Conservation (phyloP, 805 yeast species). For the Lipomyces spencermartinsiae region DNA sequence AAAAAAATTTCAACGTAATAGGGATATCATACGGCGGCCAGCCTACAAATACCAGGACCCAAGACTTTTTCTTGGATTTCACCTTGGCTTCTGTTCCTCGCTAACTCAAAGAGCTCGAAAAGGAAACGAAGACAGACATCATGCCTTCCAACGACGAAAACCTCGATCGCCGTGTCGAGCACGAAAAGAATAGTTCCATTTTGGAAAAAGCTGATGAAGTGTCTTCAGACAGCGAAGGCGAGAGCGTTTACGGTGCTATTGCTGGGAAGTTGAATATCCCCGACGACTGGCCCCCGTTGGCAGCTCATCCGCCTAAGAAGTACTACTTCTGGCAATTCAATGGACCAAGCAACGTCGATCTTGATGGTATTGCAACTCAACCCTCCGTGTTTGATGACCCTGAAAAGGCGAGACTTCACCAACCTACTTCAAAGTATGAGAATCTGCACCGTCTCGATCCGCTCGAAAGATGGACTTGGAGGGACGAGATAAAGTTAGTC, state of each 20-base stretch:
- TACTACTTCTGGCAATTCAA: constrained; percentile 16
- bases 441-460: constrained; percentile 60
- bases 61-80: neutral
- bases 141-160: constrained; percentile 1
- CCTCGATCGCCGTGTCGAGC: neutral
- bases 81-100: neutral
- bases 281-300: constrained; percentile 15
- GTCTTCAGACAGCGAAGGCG: constrained; percentile 10
- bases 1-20: too few relatives aligned
- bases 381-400: constrained; percentile 40
- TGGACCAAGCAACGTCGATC: constrained; percentile 16
- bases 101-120: neutral
- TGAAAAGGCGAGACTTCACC: constrained; percentile 22
- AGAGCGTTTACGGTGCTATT: constrained; percentile 6
- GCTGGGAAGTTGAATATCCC: constrained; percentile 17
- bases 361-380: constrained; percentile 36
- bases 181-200: neutral
- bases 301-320: constrained; percentile 12
- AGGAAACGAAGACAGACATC: neutral
- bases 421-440: constrained; percentile 34
- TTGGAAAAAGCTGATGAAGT: constrained; percentile 1
- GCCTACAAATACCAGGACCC: neutral
- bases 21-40: neutral
- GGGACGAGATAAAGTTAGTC: constrained; percentile 57
- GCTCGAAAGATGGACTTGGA: constrained; percentile 59